Percentiles rank a stretch among this genome's conserved stretches.
Evolutionary conservation across 139 green algal species (phyloP).

Genomic region (Micromonas commoda): DNA sequence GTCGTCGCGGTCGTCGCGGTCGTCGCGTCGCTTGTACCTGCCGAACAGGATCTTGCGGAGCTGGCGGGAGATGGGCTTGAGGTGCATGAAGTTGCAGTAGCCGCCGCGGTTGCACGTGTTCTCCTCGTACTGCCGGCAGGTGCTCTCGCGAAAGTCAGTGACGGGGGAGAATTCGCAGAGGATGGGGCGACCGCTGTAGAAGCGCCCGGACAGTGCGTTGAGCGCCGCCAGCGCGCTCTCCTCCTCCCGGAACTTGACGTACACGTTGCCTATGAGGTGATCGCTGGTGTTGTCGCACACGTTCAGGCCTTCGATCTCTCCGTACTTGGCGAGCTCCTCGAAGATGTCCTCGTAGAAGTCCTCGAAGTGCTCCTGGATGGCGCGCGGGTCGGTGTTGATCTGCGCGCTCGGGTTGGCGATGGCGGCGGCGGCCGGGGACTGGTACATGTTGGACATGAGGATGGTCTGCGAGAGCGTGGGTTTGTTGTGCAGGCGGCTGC

Average conservation of each 20-base stretch:
- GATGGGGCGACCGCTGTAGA: slow-evolving; percentile 72
- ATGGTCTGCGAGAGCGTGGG: slow-evolving; percentile 84
- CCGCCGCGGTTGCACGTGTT: slow-evolving; percentile 90
- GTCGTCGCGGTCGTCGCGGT: slow-evolving; percentile 22
- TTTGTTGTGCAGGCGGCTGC: slow-evolving; percentile 92
- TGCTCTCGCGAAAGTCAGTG: slow-evolving; percentile 93
- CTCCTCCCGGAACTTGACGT: slow-evolving; percentile 91
- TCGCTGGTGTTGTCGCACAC: slow-evolving; percentile 97
- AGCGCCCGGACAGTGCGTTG: slow-evolving; percentile 48
- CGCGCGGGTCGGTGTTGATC: background rate
- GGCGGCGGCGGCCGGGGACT: too few species aligned
- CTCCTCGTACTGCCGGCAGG: slow-evolving; percentile 96
- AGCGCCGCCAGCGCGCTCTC: slow-evolving; percentile 64
- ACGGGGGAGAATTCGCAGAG: slow-evolving; percentile 91
- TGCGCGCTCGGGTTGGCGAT: too few species aligned
- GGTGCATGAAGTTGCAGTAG: slow-evolving; percentile 99
- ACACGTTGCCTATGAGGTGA: slow-evolving; percentile 95
- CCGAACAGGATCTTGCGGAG: slow-evolving; percentile 53
- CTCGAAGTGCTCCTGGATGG: slow-evolving; percentile 84
- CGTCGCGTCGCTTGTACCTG: slow-evolving; percentile 53
- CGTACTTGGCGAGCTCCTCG: slow-evolving; percentile 84
- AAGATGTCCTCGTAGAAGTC: slow-evolving; percentile 99
- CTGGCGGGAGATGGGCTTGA: slow-evolving; percentile 81
- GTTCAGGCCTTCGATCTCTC: slow-evolving; percentile 92
- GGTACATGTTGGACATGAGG: slow-evolving; percentile 93